Evolutionary conservation across 1,284 basidiomycete species (phyloP).

Genomic region (Rhodofomes roseus): DNA sequence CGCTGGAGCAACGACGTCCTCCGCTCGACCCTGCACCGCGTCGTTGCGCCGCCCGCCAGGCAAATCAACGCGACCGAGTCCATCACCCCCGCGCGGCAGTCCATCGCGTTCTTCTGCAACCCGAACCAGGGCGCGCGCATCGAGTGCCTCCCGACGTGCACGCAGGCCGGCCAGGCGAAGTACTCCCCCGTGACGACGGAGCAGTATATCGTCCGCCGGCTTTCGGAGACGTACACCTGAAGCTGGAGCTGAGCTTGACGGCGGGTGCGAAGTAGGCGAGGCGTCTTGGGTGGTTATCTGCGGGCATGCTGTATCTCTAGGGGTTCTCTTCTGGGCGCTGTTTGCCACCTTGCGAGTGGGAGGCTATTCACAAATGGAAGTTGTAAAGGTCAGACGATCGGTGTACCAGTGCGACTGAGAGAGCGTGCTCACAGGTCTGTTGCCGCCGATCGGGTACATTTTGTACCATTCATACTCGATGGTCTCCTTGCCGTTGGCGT

Average conservation of each 20-base stretch:
- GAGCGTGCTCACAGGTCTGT: too few species aligned
- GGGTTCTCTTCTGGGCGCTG: background rate
- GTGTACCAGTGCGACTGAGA: too few species aligned
- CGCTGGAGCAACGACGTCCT: constrained; percentile 84
- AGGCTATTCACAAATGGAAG: too few species aligned
- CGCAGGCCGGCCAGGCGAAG: constrained; percentile 45
- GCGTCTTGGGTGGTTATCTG: background rate
- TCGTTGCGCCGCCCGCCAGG: constrained; percentile 65
- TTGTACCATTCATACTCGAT: too few species aligned
- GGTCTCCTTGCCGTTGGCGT: too few species aligned
- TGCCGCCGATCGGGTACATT: too few species aligned
- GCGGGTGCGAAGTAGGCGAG: background rate
- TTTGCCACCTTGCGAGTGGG: too few species aligned
- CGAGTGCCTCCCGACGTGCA: constrained; percentile 70
- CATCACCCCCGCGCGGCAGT: constrained; percentile 67
- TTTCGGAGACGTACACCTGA: constrained; percentile 52
- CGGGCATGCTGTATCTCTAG: background rate
- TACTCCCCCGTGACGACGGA: constrained; percentile 70
- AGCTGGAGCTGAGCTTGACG: too few species aligned
- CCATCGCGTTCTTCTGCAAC: constrained; percentile 87
- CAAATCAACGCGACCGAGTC: constrained; percentile 46
- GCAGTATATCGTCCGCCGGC: constrained; percentile 72
- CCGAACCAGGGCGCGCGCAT: constrained; percentile 72
- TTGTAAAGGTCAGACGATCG: too few species aligned
- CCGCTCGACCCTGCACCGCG: constrained; percentile 77